Evolutionary conservation across 768 basidiomycete species (phyloP).

Genomic region (Rhizopogon vesiculosus): DNA sequence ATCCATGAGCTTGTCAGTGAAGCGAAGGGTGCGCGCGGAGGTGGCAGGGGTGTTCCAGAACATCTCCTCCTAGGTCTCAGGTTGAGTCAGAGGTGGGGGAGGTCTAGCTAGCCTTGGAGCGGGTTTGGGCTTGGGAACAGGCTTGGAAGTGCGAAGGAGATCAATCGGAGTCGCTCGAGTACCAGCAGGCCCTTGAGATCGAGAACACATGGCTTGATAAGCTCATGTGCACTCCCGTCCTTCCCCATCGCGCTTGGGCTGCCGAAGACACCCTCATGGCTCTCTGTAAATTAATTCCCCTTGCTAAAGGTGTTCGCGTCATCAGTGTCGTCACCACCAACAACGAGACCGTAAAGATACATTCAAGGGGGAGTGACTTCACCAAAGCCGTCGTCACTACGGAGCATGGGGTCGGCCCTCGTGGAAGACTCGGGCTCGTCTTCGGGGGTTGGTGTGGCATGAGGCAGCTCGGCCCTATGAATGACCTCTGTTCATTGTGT

Average conservation of each 20-base stretch:
- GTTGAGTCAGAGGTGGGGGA: slow-evolving; percentile 15
- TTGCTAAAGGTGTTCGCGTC: slow-evolving; percentile 80
- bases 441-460: slow-evolving; percentile 10
- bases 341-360: slow-evolving; percentile 69
- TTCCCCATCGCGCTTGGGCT: slow-evolving; percentile 96
- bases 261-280: slow-evolving; percentile 83
- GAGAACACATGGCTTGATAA: slow-evolving; percentile 98
- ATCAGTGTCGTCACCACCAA: slow-evolving; percentile 61
- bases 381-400: slow-evolving; percentile 54
- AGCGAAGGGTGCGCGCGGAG: slow-evolving; percentile 52
- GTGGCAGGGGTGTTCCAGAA: slow-evolving; percentile 62
- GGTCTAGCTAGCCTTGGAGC: slow-evolving; percentile 8
- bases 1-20: slow-evolving; percentile 58
- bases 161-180: slow-evolving; percentile 85
- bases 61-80: slow-evolving; percentile 44
- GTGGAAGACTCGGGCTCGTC: slow-evolving; percentile 47
- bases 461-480: background rate
- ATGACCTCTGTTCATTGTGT: too few relatives aligned
- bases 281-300: slow-evolving; percentile 80
- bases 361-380: slow-evolving; percentile 50
- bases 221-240: slow-evolving; percentile 90
- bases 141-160: too few relatives aligned
- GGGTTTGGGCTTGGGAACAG: slow-evolving; percentile 12
- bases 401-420: slow-evolving; percentile 59
- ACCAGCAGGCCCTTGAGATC: slow-evolving; percentile 92